A percentile compares a stretch with the other conserved stretches of the same genome.
phyloP scores from a whole-genome alignment of 305 asterid genomes.

The Rubia balearica region DNA sequence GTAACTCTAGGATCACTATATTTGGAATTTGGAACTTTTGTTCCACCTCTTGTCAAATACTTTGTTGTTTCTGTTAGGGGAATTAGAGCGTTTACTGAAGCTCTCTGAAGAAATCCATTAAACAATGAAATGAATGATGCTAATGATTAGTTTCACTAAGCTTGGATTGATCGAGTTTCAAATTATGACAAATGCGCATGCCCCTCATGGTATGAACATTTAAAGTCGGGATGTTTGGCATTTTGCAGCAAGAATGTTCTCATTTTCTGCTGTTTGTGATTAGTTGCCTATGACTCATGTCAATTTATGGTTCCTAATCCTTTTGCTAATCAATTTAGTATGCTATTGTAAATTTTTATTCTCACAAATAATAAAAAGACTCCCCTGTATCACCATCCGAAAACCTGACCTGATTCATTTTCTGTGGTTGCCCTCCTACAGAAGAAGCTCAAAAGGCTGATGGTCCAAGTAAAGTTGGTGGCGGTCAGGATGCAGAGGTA shows the following conservation, averaged over 20 bases:
- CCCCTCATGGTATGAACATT: neutral
- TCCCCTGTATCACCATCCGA: neutral
- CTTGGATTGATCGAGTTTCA: neutral
- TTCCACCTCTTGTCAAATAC: neutral
- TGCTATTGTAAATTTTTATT: neutral
- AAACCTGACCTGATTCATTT: neutral
- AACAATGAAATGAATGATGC: neutral
- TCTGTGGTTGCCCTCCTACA: conserved; percentile 22
- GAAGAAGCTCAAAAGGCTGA: conserved; percentile 57
- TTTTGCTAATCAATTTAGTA: neutral
- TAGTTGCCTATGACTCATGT: neutral
- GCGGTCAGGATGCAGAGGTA: conserved; percentile 64
- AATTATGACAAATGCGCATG: neutral
- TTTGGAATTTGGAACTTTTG: neutral
- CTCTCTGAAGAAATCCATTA: neutral
- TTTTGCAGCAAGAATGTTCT: neutral
- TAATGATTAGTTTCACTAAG: neutral
- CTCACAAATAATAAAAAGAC: neutral
- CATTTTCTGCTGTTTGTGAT: neutral
- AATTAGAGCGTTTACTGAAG: neutral
- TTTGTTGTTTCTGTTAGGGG: neutral
- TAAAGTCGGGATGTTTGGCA: neutral
- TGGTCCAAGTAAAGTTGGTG: conserved; percentile 46
- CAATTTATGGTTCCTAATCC: neutral
- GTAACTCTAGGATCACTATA: neutral